Conservation (phyloP, 148 eudicot species). For the Spergularia marina region DNA sequence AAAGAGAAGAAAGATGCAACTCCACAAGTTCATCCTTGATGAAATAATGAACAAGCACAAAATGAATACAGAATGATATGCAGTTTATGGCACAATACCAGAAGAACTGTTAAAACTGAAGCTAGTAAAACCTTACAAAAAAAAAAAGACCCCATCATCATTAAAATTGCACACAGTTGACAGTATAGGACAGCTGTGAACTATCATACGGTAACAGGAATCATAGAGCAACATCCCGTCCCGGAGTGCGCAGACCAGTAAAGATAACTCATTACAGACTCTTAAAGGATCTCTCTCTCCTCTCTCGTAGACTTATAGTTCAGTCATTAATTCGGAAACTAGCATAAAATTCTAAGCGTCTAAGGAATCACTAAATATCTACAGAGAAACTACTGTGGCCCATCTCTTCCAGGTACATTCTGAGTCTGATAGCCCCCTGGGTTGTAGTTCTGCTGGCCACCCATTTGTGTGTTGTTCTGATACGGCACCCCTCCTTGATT, state of each 20-base stretch:
- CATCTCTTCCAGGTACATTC: constrained; percentile 63
- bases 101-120: no score
- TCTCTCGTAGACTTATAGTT: neutral
- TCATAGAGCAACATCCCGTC: neutral
- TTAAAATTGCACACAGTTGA: no score
- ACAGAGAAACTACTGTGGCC: constrained; percentile 27
- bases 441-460: constrained; percentile 37
- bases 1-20: no score
- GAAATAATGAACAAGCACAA: no score
- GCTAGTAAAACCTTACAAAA: no score
- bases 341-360: constrained; percentile 10
- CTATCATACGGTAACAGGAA: no score
- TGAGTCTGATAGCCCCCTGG: constrained; percentile 48
- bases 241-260: neutral
- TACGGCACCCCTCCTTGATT: constrained; percentile 42
- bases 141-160: no score
- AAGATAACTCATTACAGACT: no score
- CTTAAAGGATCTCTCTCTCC: neutral
- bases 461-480: constrained; percentile 32
- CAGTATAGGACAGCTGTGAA: no score
- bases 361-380: neutral
- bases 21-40: no score
- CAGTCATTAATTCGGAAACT: neutral
- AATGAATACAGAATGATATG: no score
- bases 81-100: no score